Base-by-base conservation (phyloP, 176 grass and related monocot genomes). In the Bolboschoenus planiculmis region DNA sequence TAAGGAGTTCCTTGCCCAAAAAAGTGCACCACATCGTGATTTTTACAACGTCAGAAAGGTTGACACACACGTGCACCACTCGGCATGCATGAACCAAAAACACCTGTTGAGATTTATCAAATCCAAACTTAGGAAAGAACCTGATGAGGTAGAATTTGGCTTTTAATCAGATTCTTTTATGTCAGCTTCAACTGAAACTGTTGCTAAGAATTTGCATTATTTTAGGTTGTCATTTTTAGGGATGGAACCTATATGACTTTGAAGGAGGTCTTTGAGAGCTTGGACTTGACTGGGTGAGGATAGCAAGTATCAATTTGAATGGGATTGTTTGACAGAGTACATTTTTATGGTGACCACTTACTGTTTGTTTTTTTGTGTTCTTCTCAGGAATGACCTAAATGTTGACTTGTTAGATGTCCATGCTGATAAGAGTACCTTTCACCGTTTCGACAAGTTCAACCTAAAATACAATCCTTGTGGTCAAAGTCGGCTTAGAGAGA, bases 21-120 rank as follows among this genome's bases (percentile, higher is more conserved):
- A 99, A 84, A 99, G 84, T 57, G 96, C 96, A 53, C 96, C 96
- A 23, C 96, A 95, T 93, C 92, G 96, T 79, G 96, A 99, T 89
- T 95, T 99, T 88, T 99, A 99, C 81, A 99, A 99, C 93, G 96
- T 99, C 40, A 93, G 96, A 76, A 99, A 99, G 83, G 96, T 99
- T 47, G 96, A 99, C 78, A 99, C 96, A 81, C 96, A 95, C 87
- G 96, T 99, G 81, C 96, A 99, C 81, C 96, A 99, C 88, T 99
- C 96, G 43, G 96, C 96, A 66, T 99, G 96, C 87, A 99, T 99
- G 96, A 99, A 99, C 71, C 96, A 99, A 63, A 99, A 99, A 24
- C 93, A 99, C 87, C 84, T 99, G 65, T 46, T 99, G 70, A 90
- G 96, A 84, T 95, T 99, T 60, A 99, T 99, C 79, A 95, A 99